phyloP scores from a whole-genome alignment of 1,284 basidiomycete genomes.

The Apiotrichum veenhuisii region DNA sequence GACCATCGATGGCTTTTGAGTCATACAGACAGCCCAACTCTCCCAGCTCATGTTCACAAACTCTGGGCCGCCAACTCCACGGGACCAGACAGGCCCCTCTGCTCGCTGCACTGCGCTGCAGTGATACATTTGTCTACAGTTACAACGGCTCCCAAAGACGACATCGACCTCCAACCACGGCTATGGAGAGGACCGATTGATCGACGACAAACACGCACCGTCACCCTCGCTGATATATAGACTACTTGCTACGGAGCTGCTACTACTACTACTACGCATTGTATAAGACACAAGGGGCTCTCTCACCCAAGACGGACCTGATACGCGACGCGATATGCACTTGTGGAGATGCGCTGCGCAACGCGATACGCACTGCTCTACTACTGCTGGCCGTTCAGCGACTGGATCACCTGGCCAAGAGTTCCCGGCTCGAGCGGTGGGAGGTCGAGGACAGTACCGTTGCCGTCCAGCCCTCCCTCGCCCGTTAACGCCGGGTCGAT shows the following conservation, averaged over 20 bases:
- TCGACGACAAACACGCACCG: too few relatives aligned
- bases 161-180: background rate
- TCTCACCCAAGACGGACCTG: background rate
- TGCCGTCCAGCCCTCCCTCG: background rate
- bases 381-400: slow-evolving; percentile 16
- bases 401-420: slow-evolving; percentile 23
- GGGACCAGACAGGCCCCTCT: too few relatives aligned
- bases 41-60: too few relatives aligned
- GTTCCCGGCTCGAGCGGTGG: slow-evolving; percentile 16
- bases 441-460: slow-evolving; percentile 10
- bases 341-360: too few relatives aligned
- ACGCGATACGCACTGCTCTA: too few relatives aligned
- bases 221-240: background rate
- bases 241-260: background rate
- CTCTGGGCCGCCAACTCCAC: too few relatives aligned
- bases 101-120: background rate
- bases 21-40: too few relatives aligned
- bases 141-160: slow-evolving; percentile 4
- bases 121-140: slow-evolving; percentile 1
- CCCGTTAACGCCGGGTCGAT: slow-evolving; percentile 29
- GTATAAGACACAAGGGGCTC: background rate
- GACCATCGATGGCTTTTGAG: too few relatives aligned
- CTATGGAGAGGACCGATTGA: background rate
- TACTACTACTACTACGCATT: too few relatives aligned
- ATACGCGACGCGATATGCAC: too few relatives aligned